Evolutionary conservation across 2,329 filamentous ascomycete genomes (phyloP).

Genomic region (Diplodia corticola): DNA sequence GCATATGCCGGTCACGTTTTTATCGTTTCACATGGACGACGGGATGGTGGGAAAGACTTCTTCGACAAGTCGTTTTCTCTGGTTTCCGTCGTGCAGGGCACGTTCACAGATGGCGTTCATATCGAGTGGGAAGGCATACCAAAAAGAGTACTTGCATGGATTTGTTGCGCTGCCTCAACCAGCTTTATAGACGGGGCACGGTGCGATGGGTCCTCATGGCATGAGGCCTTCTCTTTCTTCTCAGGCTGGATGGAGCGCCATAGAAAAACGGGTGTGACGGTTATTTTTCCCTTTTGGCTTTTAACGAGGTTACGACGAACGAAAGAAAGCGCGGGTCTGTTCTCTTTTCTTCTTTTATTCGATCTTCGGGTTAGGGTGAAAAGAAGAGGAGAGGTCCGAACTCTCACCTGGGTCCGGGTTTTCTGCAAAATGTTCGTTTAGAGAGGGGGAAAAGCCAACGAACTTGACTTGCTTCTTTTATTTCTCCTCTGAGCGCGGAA

Average conservation of each 20-base stretch:
- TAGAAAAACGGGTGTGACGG: conserved; percentile 12
- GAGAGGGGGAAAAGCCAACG: background rate
- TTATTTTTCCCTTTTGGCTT: conserved; percentile 21
- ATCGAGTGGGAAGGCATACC: conserved; percentile 22
- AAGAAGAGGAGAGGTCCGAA: conserved; percentile 12
- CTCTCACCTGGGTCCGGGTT: conserved; percentile 13
- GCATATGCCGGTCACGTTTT: conserved; percentile 22
- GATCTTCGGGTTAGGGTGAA: conserved; percentile 10
- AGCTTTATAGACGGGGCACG: conserved; percentile 20
- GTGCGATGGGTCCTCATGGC: conserved; percentile 22
- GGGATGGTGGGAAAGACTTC: conserved; percentile 18
- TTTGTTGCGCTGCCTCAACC: conserved; percentile 21
- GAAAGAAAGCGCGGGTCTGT: conserved; percentile 18
- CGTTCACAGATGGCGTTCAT: conserved; percentile 22
- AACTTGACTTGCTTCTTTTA: conserved; percentile 10
- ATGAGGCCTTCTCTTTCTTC: conserved; percentile 20
- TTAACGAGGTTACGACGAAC: conserved; percentile 22
- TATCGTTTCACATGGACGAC: conserved; percentile 22
- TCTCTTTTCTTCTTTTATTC: conserved; percentile 16
- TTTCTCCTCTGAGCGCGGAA: conserved; percentile 2
- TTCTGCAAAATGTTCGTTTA: conserved; percentile 12
- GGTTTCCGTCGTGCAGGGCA: conserved; percentile 23
- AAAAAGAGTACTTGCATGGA: conserved; percentile 22
- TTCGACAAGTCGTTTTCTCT: conserved; percentile 20
- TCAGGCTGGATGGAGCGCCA: conserved; percentile 23